phyloP scores from a whole-genome alignment of 2,329 filamentous ascomycete genomes.

The Calonectria fujianensis region DNA sequence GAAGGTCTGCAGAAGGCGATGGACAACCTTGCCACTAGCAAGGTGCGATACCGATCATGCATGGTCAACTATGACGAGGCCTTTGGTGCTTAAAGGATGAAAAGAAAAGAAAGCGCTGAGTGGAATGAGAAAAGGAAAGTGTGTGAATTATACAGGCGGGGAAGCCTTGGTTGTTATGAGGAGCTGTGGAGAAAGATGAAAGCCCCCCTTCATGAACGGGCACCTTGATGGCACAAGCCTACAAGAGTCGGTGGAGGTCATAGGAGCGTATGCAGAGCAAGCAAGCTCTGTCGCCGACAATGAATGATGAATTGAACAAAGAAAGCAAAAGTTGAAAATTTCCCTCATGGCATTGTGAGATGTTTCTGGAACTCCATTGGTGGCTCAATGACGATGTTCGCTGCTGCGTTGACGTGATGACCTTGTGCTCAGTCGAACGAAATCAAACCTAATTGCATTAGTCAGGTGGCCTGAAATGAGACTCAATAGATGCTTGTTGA shows the following conservation, averaged over 20 bases:
- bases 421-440: background rate
- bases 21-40: slow-evolving; percentile 80
- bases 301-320: slow-evolving; percentile 35
- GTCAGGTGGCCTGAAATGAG: background rate
- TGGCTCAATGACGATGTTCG: background rate
- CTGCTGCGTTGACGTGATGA: slow-evolving; percentile 11
- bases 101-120: slow-evolving; percentile 26
- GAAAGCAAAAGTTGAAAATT: background rate
- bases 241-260: slow-evolving; percentile 24
- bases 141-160: slow-evolving; percentile 10
- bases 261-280: slow-evolving; percentile 1
- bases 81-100: slow-evolving; percentile 70
- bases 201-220: slow-evolving; percentile 26
- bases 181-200: slow-evolving; percentile 32
- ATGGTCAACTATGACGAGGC: slow-evolving; percentile 82
- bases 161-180: slow-evolving; percentile 33
- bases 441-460: background rate
- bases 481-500: background rate
- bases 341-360: background rate
- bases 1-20: slow-evolving; percentile 82
- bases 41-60: slow-evolving; percentile 85
- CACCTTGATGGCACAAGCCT: slow-evolving; percentile 38
- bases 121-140: background rate
- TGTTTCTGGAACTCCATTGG: background rate
- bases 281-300: slow-evolving; percentile 11